These are phyloP conservation scores for Speleostelium caveatum DNA, from an alignment of 78 protist genomes.

Conservation along the genomic window DNA sequence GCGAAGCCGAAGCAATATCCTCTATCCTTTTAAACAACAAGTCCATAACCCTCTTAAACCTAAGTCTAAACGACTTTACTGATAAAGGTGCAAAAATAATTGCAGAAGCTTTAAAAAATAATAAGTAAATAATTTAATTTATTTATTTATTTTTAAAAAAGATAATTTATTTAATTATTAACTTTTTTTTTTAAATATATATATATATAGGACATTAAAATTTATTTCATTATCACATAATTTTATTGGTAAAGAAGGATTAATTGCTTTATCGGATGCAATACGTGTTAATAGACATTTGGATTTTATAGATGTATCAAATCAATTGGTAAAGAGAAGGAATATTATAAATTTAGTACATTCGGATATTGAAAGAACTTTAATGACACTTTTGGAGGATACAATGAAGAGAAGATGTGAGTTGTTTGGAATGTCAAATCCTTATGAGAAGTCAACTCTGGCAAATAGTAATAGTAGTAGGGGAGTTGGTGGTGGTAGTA, in stretches of 20 bases:
- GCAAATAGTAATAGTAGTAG: background rate
- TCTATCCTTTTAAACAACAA: constrained; percentile 27
- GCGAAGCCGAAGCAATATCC: constrained; percentile 33
- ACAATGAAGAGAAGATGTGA: constrained; percentile 67
- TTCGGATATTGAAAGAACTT: constrained; percentile 55
- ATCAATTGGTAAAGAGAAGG: constrained; percentile 61
- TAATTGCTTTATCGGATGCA: constrained; percentile 58
- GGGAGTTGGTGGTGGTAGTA: background rate
- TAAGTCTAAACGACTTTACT: constrained; percentile 35
- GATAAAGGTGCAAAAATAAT: constrained; percentile 69
- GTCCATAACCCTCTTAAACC: constrained; percentile 63
- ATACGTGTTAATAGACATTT: constrained; percentile 39
- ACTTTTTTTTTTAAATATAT: background rate
- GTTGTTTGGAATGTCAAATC: constrained; percentile 40
- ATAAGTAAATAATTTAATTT: constrained; percentile 44
- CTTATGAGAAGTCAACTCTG: background rate
- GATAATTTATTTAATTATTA: background rate
- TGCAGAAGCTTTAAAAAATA: constrained; percentile 54
- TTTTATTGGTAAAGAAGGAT: constrained; percentile 71
- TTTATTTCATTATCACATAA: constrained; percentile 66
- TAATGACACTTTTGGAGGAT: constrained; percentile 54
- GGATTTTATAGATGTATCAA: constrained; percentile 69
- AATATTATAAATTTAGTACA: constrained; percentile 32
- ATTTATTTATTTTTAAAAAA: background rate
- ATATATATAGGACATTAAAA: constrained; percentile 36